Conservation (phyloP, 2,329 filamentous ascomycete species). For the Fusarium pseudonygamai region DNA sequence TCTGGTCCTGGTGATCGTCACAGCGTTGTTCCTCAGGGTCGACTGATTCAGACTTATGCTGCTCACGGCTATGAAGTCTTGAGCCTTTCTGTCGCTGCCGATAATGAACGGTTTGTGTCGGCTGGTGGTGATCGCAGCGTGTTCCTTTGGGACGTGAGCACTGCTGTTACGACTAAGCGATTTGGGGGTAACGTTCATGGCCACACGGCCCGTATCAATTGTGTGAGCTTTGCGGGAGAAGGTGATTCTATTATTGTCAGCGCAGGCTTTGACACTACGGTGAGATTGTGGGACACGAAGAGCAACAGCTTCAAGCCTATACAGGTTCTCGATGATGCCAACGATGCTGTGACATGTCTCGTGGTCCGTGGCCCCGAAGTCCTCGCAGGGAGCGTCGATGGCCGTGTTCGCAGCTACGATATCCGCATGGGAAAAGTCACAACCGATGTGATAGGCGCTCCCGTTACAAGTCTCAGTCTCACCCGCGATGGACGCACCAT, state of each 20-base stretch:
- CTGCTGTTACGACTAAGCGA: slow-evolving; percentile 78
- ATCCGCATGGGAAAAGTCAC: slow-evolving; percentile 76
- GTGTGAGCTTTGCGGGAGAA: slow-evolving; percentile 80
- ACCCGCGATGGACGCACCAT: slow-evolving; percentile 78
- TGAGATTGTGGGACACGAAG: slow-evolving; percentile 78
- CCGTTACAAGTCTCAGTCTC: slow-evolving; percentile 79
- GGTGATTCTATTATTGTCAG: slow-evolving; percentile 77
- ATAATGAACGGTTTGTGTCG: slow-evolving; percentile 89
- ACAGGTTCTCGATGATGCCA: slow-evolving; percentile 77
- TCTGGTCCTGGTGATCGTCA: slow-evolving; percentile 45
- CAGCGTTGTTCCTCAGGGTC: slow-evolving; percentile 56
- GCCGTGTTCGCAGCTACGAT: slow-evolving; percentile 83
- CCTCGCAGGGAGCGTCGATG: slow-evolving; percentile 83
- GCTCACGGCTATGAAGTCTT: slow-evolving; percentile 94
- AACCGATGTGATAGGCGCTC: slow-evolving; percentile 74
- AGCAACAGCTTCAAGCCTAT: slow-evolving; percentile 68
- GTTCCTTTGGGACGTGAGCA: slow-evolving; percentile 93
- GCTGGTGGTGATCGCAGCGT: slow-evolving; percentile 89
- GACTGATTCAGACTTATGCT: slow-evolving; percentile 85
- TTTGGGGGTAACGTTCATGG: slow-evolving; percentile 71
- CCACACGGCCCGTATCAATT: slow-evolving; percentile 79
- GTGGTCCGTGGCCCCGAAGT: slow-evolving; percentile 66
- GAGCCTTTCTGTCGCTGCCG: slow-evolving; percentile 75
- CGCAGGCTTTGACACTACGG: slow-evolving; percentile 78
- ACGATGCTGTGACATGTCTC: slow-evolving; percentile 70